These are phyloP conservation scores for Suillus americanus DNA, from an alignment of 768 basidiomycete species.

Conservation along the genomic window DNA sequence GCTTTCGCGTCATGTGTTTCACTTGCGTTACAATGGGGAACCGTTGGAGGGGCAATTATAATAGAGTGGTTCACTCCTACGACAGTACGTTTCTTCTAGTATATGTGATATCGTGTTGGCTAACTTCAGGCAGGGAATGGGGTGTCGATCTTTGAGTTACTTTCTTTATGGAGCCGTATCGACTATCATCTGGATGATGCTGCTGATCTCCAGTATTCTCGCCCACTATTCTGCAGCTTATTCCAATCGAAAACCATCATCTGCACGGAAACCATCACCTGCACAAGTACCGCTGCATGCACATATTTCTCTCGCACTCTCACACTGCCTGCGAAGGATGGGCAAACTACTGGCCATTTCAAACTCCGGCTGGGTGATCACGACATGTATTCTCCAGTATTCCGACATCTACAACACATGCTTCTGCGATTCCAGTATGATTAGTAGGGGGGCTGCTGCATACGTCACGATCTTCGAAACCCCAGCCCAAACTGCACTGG, in stretches of 20 bases:
- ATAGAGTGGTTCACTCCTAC: conserved; percentile 27
- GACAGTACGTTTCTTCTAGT: background rate
- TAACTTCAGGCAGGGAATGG: conserved; percentile 12
- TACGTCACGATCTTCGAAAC: conserved; percentile 28
- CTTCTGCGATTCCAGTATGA: conserved; percentile 30
- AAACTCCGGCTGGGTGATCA: conserved; percentile 28
- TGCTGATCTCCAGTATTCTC: background rate
- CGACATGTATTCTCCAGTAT: conserved; percentile 30
- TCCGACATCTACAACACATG: conserved; percentile 26
- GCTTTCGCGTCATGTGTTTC: conserved; percentile 21
- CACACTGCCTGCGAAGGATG: conserved; percentile 23
- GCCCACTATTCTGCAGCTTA: background rate
- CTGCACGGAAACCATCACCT: no score
- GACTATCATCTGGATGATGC: background rate
- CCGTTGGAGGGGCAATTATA: conserved; percentile 22
- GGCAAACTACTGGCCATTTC: conserved; percentile 28
- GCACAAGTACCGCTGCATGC: background rate
- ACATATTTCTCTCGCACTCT: background rate
- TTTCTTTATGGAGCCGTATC: conserved; percentile 18
- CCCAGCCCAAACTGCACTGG: conserved; percentile 20
- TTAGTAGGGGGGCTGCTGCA: conserved; percentile 18
- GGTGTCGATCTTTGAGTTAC: conserved; percentile 24
- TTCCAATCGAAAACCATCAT: background rate
- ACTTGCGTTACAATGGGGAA: conserved; percentile 25
- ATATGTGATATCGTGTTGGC: background rate